Conservation (phyloP, 352 stramenopile genomes). For the Phytophthora litchii region DNA sequence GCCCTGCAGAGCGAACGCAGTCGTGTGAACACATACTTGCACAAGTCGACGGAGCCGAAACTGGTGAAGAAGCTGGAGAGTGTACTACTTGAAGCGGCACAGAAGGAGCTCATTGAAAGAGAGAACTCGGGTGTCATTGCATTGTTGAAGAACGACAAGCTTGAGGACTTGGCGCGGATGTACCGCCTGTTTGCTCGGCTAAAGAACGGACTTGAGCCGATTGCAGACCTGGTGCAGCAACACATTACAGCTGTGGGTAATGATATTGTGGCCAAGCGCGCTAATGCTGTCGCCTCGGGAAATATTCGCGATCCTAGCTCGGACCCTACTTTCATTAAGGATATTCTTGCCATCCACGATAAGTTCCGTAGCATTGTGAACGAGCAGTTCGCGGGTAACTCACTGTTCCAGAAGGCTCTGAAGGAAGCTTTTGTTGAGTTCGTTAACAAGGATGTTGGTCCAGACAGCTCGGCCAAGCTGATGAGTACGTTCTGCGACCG, state of each 20-base stretch:
- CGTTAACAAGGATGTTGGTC: constrained; percentile 98
- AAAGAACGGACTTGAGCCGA: constrained; percentile 96
- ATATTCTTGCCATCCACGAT: constrained; percentile 97
- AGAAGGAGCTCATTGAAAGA: constrained; percentile 97
- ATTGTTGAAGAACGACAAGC: constrained; percentile 97
- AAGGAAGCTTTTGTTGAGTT: constrained; percentile 99
- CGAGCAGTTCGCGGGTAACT: constrained; percentile 96
- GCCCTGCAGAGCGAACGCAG: constrained; percentile 78
- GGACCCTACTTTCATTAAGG: constrained; percentile 98
- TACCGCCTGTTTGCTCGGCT: constrained; percentile 97
- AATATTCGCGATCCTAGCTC: constrained; percentile 91
- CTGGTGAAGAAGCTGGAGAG: constrained; percentile 94
- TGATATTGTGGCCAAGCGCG: constrained; percentile 87
- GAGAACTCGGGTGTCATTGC: constrained; percentile 97
- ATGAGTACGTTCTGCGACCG: constrained; percentile 99
- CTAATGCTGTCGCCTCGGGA: constrained; percentile 90
- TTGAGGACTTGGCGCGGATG: constrained; percentile 97
- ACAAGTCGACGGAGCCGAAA: constrained; percentile 96
- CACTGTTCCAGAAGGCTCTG: constrained; percentile 98
- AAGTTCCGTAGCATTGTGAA: constrained; percentile 98
- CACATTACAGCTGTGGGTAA: constrained; percentile 94
- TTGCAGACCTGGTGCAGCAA: constrained; percentile 96
- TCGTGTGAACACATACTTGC: constrained; percentile 96
- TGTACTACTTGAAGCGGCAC: constrained; percentile 94
- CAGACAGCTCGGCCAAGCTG: constrained; percentile 98